Conservation (phyloP, 129 eudicot species). For the Tagetes patula region DNA sequence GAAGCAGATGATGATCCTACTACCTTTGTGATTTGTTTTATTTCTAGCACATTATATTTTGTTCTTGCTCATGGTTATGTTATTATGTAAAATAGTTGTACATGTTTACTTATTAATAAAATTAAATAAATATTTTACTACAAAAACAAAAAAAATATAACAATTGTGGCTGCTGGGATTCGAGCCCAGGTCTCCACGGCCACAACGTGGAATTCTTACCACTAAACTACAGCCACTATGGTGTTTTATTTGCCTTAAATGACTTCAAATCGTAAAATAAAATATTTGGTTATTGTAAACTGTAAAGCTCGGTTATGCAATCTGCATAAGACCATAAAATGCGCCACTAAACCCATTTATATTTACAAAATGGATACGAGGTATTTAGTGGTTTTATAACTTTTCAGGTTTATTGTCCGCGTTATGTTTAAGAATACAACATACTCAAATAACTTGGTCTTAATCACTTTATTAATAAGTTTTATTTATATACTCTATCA, state of each 20-base stretch:
- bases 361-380: background rate
- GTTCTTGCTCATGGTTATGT: background rate
- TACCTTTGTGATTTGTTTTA: constrained; percentile 2
- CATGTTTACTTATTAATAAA: no score
- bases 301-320: background rate
- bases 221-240: constrained; percentile 98
- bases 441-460: no score
- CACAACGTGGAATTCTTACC: constrained; percentile 99
- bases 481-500: no score
- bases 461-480: no score
- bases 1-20: constrained; percentile 21
- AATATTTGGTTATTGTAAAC: no score
- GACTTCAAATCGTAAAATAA: no score
- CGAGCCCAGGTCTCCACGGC: constrained; percentile 99
- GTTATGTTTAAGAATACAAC: no score
- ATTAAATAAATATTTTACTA: background rate
- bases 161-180: constrained; percentile 99
- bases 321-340: background rate
- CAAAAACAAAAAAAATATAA: background rate
- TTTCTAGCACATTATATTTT: background rate
- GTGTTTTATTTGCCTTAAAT: background rate
- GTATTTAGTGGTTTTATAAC: background rate
- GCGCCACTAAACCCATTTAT: background rate
- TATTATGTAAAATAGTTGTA: background rate
- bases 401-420: no score